phyloP scores from a whole-genome alignment of 768 basidiomycete genomes.

The Leccinum variicolor region DNA sequence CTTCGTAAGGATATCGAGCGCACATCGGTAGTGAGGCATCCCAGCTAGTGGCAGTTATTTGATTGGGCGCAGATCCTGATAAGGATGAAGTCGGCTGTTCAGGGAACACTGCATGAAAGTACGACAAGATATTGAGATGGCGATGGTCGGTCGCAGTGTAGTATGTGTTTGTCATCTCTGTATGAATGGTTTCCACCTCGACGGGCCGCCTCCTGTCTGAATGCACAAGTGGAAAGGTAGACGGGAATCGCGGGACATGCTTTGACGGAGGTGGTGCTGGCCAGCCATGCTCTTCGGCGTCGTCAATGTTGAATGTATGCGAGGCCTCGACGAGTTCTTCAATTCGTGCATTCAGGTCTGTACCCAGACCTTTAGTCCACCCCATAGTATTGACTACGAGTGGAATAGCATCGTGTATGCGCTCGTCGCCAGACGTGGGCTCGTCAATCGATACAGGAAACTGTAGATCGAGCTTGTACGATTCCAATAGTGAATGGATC shows the following conservation, averaged over 20 bases:
- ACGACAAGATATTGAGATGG: constrained; percentile 66
- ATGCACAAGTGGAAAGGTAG: neutral
- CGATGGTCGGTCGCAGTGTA: constrained; percentile 64
- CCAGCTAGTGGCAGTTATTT: constrained; percentile 54
- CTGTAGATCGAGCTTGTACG: constrained; percentile 68
- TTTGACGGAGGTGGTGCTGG: constrained; percentile 5
- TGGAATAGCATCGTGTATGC: constrained; percentile 61
- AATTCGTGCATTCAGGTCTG: constrained; percentile 69
- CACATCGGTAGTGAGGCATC: constrained; percentile 65
- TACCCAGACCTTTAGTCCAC: constrained; percentile 93
- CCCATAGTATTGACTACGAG: constrained; percentile 96
- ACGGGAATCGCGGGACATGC: constrained; percentile 2
- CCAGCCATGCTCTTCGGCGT: constrained; percentile 23
- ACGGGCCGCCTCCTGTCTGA: neutral
- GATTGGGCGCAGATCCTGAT: constrained; percentile 21
- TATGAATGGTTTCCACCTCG: constrained; percentile 44
- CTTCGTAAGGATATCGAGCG: constrained; percentile 67
- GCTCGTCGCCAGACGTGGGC: constrained; percentile 29
- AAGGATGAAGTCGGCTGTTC: constrained; percentile 23
- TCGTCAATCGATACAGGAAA: constrained; percentile 34
- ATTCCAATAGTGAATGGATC: constrained; percentile 62
- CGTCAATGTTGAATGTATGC: constrained; percentile 23
- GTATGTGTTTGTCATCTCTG: constrained; percentile 25
- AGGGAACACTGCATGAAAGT: constrained; percentile 59
- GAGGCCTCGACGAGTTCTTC: constrained; percentile 62